phyloP scores from a whole-genome alignment of 371 early-diverging fungal genomes.

The Syncephalastrum contaminatum region DNA sequence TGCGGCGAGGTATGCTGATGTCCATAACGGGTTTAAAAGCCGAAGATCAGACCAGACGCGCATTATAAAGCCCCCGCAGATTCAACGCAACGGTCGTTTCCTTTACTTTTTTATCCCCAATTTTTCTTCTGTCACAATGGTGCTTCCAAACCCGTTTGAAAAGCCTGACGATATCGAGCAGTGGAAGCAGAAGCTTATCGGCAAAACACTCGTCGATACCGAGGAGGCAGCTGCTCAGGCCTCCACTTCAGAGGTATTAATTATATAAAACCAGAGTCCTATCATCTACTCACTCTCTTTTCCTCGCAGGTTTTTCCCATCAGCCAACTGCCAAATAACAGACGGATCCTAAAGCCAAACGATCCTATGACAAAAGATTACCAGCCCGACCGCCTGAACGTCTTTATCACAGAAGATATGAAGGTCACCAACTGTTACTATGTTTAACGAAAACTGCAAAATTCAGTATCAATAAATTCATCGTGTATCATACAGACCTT shows the following conservation, averaged over 20 bases:
- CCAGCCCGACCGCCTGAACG: slow-evolving; percentile 12
- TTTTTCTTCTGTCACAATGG: background rate
- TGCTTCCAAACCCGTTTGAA: background rate
- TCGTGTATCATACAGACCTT: background rate
- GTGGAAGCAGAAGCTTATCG: slow-evolving; percentile 16
- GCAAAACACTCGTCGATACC: slow-evolving; percentile 13
- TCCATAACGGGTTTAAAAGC: no score
- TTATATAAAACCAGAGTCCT: background rate
- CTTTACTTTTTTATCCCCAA: background rate
- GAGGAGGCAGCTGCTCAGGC: slow-evolving; percentile 5
- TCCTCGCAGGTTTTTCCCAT: background rate
- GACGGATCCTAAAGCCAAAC: slow-evolving; percentile 5
- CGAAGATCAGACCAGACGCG: no score
- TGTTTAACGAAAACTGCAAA: slow-evolving; percentile 3
- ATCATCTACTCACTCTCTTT: background rate
- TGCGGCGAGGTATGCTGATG: no score
- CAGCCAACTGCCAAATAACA: slow-evolving; percentile 3
- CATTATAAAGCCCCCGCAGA: no score
- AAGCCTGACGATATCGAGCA: slow-evolving; percentile 7
- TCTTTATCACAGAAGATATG: slow-evolving; percentile 2
- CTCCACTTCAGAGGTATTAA: background rate
- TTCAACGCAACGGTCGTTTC: no score
- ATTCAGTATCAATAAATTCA: slow-evolving; percentile 1
- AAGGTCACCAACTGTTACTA: slow-evolving; percentile 11
- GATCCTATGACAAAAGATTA: slow-evolving; percentile 14